Conservation (phyloP, 441 rosid species). For the Brassica balearica region DNA sequence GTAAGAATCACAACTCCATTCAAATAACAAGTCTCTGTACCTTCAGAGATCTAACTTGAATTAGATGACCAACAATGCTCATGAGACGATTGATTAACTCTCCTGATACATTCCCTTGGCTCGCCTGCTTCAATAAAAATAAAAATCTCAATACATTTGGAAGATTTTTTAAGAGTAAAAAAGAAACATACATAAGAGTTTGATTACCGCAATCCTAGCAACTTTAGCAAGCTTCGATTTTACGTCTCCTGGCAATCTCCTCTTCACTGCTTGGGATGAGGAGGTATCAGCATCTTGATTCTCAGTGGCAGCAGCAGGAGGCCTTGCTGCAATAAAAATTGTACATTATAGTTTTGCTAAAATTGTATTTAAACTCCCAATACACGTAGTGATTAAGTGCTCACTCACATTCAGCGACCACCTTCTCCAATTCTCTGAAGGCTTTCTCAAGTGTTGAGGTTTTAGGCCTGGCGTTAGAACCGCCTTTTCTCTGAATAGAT, state of each 20-base stretch:
- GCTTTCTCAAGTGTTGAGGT: conserved; percentile 84
- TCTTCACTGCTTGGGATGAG: conserved; percentile 78
- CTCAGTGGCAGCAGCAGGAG: conserved; percentile 67
- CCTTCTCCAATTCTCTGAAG: conserved; percentile 86
- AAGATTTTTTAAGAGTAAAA: not conserved
- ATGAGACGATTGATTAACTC: conserved; percentile 88
- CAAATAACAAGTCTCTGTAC: conserved; percentile 46
- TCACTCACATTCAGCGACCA: conserved; percentile 93
- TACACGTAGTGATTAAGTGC: conserved; percentile 19
- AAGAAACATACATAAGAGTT: conserved; percentile 13
- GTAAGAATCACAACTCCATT: conserved; percentile 24
- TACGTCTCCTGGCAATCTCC: conserved; percentile 91
- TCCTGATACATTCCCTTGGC: conserved; percentile 80
- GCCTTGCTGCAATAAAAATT: conserved; percentile 72
- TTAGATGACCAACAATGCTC: conserved; percentile 92
- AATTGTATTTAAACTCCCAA: conserved; percentile 15
- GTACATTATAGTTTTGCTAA: conserved; percentile 27
- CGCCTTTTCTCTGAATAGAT: conserved; percentile 23
- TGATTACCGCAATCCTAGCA: conserved; percentile 88
- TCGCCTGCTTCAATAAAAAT: conserved; percentile 62
- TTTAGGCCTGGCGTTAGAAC: conserved; percentile 35
- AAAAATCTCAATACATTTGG: conserved; percentile 20
- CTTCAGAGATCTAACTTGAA: conserved; percentile 94
- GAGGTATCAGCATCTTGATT: conserved; percentile 78
- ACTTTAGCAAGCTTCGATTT: conserved; percentile 92